These are phyloP conservation scores for Blechomonas ayalai DNA, from an alignment of 208 protist species.

Conservation along the genomic window DNA sequence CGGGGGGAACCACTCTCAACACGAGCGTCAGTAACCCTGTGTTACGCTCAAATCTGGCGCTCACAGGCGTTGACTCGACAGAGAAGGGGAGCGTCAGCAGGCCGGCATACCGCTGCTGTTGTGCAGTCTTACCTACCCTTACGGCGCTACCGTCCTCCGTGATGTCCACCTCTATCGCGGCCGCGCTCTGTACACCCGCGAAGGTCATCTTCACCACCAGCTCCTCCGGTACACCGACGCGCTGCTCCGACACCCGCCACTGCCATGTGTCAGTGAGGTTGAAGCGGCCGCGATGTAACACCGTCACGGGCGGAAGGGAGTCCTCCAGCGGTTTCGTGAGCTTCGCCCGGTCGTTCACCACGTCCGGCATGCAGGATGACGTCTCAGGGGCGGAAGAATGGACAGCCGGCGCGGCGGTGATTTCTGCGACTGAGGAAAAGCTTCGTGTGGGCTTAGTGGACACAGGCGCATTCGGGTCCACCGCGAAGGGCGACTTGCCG, in stretches of 20 bases:
- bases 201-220: slow-evolving; percentile 78
- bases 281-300: slow-evolving; percentile 71
- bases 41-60: slow-evolving; percentile 57
- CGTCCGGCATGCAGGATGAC: neutral
- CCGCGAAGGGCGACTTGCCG: slow-evolving; percentile 42
- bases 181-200: slow-evolving; percentile 26
- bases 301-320: slow-evolving; percentile 48
- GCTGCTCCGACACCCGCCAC: slow-evolving; percentile 63
- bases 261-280: slow-evolving; percentile 75
- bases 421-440: slow-evolving; percentile 2
- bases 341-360: neutral
- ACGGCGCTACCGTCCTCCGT: slow-evolving; percentile 47
- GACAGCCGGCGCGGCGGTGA: neutral
- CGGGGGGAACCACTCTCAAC: slow-evolving; percentile 64
- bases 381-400: neutral
- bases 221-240: slow-evolving; percentile 69
- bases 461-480: slow-evolving; percentile 27
- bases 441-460: slow-evolving; percentile 39
- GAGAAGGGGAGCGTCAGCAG: slow-evolving; percentile 69
- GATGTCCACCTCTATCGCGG: slow-evolving; percentile 49
- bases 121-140: slow-evolving; percentile 29
- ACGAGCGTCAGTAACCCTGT: slow-evolving; percentile 54
- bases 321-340: neutral
- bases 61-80: slow-evolving; percentile 47
- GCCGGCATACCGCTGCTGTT: slow-evolving; percentile 38